Evolutionary conservation across 2,329 filamentous ascomycete species (phyloP), one percentile per base, ranked within the genome.

Genomic region (Fusarium irregulare): DNA sequence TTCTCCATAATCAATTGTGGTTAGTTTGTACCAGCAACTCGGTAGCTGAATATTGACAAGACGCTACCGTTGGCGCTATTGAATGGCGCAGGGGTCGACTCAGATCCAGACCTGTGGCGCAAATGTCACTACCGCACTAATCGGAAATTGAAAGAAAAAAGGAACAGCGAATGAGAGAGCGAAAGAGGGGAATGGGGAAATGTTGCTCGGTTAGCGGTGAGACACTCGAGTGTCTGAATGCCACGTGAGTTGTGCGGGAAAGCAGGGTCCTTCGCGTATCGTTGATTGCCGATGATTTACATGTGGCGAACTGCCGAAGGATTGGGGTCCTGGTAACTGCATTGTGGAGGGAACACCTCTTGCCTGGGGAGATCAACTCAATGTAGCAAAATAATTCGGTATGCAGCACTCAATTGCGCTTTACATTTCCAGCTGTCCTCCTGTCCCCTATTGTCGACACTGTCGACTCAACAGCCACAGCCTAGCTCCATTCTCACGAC

Each of bases 11-110:
- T 28, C 23, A 13, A 6, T 18, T 42, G 5, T 3, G 23, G 49
- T 21, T 53, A 53, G 49, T 6, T 21, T 21, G 3, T 41, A 42
- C 32, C 49, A 53, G 49, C 3, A 42, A 28, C 34, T 28, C 49
- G 49, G 49, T 27, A 53, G 49, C n/a, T 53, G 34, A 53, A 11
- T 13, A 41, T 12, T 12, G n/a, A 37, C 21, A 37, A 53, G 21
- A 23, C 54, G 46, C 61, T 64, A 59, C 51, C 13, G 32, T 64
- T 59, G 40, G 3, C 61, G 20, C 60, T 64, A 64, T 64, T 13
- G 21, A 48, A 34, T 32, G n/a, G 37, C 14, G 21, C 14, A 25
- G 14, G 41, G 49, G 59, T 13, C 50, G 50, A 64, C 32, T 42
- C 6, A 6, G 40, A 37, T 64, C 61, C 13, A 64, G 61, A 58